Percentiles rank a stretch among this genome's conserved stretches.
These are phyloP conservation scores for Albifimbria verrucaria DNA, from an alignment of 2,329 filamentous ascomycete genomes.

Conservation along the genomic window DNA sequence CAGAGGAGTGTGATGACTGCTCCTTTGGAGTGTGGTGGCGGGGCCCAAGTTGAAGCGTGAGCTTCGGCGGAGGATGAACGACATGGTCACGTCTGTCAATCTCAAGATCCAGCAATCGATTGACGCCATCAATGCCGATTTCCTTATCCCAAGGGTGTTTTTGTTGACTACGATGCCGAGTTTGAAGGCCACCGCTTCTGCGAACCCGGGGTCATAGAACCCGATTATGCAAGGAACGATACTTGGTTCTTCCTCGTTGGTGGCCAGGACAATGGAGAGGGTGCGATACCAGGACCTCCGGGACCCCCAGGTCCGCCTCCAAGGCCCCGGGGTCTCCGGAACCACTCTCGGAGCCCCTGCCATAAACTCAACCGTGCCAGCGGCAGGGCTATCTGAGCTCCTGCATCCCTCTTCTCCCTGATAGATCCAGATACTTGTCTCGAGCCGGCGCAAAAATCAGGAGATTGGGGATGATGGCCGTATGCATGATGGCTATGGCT, in stretches of 20 bases:
- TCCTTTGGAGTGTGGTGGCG: constrained; percentile 45
- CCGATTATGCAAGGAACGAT: constrained; percentile 38
- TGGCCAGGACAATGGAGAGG: constrained; percentile 33
- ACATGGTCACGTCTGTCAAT: constrained; percentile 40
- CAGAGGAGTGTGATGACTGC: constrained; percentile 38
- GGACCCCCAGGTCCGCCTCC: too few species aligned
- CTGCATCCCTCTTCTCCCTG: constrained; percentile 28
- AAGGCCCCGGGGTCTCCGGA: too few species aligned
- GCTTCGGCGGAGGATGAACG: constrained; percentile 38
- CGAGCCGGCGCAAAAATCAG: constrained; percentile 25
- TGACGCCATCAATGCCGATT: constrained; percentile 32
- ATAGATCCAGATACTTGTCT: constrained; percentile 35
- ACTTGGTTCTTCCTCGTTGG: constrained; percentile 49
- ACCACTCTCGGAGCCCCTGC: not conserved
- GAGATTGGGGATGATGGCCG: constrained; percentile 41
- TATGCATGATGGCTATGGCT: constrained; percentile 43
- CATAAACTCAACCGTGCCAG: not conserved
- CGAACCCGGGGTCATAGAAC: constrained; percentile 36
- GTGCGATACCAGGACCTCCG: too few species aligned
- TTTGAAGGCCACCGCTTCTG: constrained; percentile 46
- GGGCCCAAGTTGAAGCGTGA: constrained; percentile 35
- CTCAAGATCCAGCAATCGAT: constrained; percentile 33
- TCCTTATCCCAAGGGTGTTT: constrained; percentile 34
- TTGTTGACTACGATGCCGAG: constrained; percentile 40
- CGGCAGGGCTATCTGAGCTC: constrained; percentile 1